Evolutionary conservation across 495 filamentous ascomycete genomes (phyloP), one percentile per base, ranked within the genome.

Genomic region (Penicillium angulare): DNA sequence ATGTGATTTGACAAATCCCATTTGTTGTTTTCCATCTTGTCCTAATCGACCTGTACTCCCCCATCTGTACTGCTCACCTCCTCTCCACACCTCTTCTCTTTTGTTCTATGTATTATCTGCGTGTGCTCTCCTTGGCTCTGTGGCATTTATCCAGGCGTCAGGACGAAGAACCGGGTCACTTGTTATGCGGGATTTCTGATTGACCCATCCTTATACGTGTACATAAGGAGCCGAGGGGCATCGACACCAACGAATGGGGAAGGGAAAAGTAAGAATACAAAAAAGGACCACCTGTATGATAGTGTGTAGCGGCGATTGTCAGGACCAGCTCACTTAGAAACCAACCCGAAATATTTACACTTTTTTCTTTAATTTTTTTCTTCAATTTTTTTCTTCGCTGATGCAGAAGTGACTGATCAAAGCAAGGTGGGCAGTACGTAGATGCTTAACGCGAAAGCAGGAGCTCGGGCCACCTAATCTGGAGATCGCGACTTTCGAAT

Each of bases 401-500:
- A n/a, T n/a, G n/a, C n/a, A n/a, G n/a, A n/a, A n/a, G n/a, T n/a
- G n/a, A n/a, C n/a, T n/a, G n/a, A n/a, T n/a, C n/a, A n/a, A n/a
- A n/a, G n/a, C n/a, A n/a, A n/a, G n/a, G n/a, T n/a, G n/a, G n/a
- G n/a, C n/a, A n/a, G n/a, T n/a, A n/a, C n/a, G n/a, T n/a, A n/a
- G n/a, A n/a, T n/a, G n/a, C n/a, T n/a, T 39, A 56, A 60, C 57
- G 52, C 57, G 57, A 45, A 57, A 52, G 22, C 16, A 43, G 56
- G 65, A 71, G 71, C 71, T 72, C 69, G 71, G 71, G 62, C 67
- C 71, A 69, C 59, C 53, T 49, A 65, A 59, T 52, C 54, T 61
- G 69, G 58, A 68, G 66, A 73, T 73, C 71, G 71, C 71, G 71
- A 72, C 69, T 72, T 68, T 62, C 56, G 52, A 52, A 63, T 60